phyloP scores from a whole-genome alignment of 345 rosid genomes.

The Erysimum cheiranthoides region DNA sequence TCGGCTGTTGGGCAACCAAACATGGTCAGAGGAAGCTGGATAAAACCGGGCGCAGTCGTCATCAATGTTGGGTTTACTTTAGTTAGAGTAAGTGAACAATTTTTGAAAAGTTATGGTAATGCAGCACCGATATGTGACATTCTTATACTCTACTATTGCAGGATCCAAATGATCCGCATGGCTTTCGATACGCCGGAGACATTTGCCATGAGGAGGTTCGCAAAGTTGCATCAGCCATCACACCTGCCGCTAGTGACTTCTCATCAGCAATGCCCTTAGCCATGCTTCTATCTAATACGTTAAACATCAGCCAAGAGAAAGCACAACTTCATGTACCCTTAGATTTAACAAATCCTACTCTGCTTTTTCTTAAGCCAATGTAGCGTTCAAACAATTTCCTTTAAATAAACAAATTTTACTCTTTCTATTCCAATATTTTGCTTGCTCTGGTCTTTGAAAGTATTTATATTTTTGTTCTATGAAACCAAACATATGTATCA shows the following conservation, averaged over 20 bases:
- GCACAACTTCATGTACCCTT: slow-evolving; percentile 3
- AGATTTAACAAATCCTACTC: background rate
- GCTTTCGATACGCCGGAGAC: slow-evolving; percentile 77
- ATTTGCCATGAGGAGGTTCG: slow-evolving; percentile 78
- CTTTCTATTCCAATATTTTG: background rate
- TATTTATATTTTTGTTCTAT: background rate
- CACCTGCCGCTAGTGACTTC: slow-evolving; percentile 78
- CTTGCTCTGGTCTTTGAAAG: background rate
- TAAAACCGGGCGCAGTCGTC: slow-evolving; percentile 84
- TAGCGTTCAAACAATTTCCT: background rate
- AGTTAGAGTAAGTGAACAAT: no score
- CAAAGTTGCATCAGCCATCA: slow-evolving; percentile 72
- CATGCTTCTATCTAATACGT: slow-evolving; percentile 83
- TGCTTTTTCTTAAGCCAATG: background rate
- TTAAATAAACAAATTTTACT: background rate
- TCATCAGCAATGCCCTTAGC: slow-evolving; percentile 86
- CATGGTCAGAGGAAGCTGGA: slow-evolving; percentile 86
- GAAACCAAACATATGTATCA: slow-evolving; percentile 6
- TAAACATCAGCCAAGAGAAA: slow-evolving; percentile 70
- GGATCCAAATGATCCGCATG: slow-evolving; percentile 52
- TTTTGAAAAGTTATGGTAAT: no score
- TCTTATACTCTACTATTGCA: no score
- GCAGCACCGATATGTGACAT: no score
- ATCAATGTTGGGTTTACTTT: slow-evolving; percentile 65
- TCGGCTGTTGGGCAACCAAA: slow-evolving; percentile 78